These are phyloP conservation scores for Mariannaea sp. DNA, from an alignment of 2,329 filamentous ascomycete species.

Conservation along the genomic window DNA sequence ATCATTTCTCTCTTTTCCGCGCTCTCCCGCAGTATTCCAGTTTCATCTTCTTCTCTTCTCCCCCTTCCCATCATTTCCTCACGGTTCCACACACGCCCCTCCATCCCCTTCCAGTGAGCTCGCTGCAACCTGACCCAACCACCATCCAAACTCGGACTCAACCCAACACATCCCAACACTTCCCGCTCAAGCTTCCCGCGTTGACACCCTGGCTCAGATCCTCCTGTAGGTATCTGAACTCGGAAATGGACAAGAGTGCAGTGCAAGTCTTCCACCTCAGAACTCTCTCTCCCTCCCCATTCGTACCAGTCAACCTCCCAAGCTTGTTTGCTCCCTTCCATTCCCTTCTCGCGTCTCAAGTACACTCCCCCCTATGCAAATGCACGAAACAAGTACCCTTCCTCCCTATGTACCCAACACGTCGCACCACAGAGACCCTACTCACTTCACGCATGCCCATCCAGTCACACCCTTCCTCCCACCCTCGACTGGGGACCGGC, in stretches of 20 bases:
- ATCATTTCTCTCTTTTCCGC: no score
- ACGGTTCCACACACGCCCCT: not conserved
- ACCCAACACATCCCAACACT: not conserved
- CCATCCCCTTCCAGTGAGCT: not conserved
- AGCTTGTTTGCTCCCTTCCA: not conserved
- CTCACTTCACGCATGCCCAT: slow-evolving; percentile 4
- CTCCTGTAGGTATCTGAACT: slow-evolving; percentile 9
- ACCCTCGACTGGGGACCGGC: slow-evolving; percentile 6
- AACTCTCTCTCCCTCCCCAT: no score
- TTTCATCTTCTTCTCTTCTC: no score
- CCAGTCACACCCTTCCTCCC: not conserved
- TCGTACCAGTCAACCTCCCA: no score
- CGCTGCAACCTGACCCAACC: no score
- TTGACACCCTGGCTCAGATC: slow-evolving; percentile 1
- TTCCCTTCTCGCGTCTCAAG: not conserved
- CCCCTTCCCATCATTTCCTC: not conserved
- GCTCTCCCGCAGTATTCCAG: no score
- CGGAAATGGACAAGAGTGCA: slow-evolving; percentile 7
- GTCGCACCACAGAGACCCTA: slow-evolving; percentile 1
- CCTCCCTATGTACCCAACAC: not conserved
- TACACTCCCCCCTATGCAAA: not conserved
- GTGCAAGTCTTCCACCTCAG: not conserved
- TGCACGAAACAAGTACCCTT: not conserved
- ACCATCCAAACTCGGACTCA: no score
- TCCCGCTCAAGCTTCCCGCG: not conserved